Evolutionary conservation across 495 filamentous ascomycete species (phyloP).

Genomic region (Talaromyces adpressus): DNA sequence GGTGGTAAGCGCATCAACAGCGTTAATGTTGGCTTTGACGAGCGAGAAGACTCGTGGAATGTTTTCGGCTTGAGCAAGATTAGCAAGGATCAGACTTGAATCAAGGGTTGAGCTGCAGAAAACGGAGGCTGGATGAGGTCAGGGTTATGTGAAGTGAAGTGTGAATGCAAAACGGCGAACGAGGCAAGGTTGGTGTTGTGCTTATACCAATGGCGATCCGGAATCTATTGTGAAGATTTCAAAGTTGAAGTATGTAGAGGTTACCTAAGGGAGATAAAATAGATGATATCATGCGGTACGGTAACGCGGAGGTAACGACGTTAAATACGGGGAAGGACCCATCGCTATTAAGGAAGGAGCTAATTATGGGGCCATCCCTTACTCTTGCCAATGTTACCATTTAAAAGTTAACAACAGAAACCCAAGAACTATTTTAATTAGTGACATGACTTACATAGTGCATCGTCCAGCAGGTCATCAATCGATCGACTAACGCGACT

Average conservation of each 20-base stretch:
- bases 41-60: constrained; percentile 5
- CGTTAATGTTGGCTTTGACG: constrained; percentile 16
- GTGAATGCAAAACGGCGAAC: background rate
- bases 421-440: background rate
- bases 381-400: no score
- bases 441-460: background rate
- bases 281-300: background rate
- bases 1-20: constrained; percentile 19
- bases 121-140: background rate
- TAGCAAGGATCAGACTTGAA: background rate
- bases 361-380: background rate
- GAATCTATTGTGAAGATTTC: no score
- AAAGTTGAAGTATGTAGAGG: no score
- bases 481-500: background rate
- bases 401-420: no score
- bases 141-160: background rate
- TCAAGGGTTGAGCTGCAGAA: background rate
- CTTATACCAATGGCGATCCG: no score
- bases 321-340: background rate
- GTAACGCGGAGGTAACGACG: constrained; percentile 1
- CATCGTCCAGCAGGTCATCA: background rate
- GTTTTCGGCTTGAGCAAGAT: background rate
- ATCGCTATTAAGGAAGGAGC: background rate
- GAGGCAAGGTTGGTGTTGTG: no score
- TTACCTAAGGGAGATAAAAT: no score